These are phyloP conservation scores for Fusarium sp. DNA, from an alignment of 2,329 filamentous ascomycete genomes.

Conservation along the genomic window DNA sequence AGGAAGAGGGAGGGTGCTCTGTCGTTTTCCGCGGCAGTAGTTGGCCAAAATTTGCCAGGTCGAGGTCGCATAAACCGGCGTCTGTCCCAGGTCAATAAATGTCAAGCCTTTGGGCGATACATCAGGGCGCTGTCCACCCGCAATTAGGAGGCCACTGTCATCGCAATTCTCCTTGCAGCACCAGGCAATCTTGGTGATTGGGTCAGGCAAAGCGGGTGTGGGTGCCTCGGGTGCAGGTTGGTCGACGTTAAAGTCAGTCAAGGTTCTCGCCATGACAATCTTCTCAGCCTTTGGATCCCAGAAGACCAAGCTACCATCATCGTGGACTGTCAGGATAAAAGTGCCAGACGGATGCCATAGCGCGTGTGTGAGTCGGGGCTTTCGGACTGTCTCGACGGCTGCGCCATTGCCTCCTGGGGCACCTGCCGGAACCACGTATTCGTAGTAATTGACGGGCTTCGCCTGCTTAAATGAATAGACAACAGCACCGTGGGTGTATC, in stretches of 20 bases:
- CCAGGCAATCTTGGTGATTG: slow-evolving; percentile 87
- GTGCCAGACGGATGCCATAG: slow-evolving; percentile 96
- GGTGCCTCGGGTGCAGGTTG: slow-evolving; percentile 64
- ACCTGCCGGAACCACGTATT: slow-evolving; percentile 85
- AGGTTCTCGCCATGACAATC: slow-evolving; percentile 84
- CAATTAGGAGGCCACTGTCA: slow-evolving; percentile 89
- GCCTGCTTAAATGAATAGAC: slow-evolving; percentile 97
- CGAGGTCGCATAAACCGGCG: slow-evolving; percentile 91
- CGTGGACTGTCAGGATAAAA: slow-evolving; percentile 88
- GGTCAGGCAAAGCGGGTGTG: slow-evolving; percentile 75
- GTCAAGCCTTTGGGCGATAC: slow-evolving; percentile 82
- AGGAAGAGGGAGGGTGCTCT: slow-evolving; percentile 81
- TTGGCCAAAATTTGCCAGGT: slow-evolving; percentile 86
- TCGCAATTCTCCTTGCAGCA: slow-evolving; percentile 95
- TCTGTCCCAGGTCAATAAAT: slow-evolving; percentile 89
- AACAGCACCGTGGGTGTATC: slow-evolving; percentile 89
- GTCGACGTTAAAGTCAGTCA: slow-evolving; percentile 82
- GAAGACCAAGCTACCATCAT: slow-evolving; percentile 91
- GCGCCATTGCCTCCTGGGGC: slow-evolving; percentile 86
- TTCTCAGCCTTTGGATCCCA: slow-evolving; percentile 95
- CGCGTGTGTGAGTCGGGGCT: slow-evolving; percentile 84
- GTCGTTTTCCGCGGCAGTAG: slow-evolving; percentile 84
- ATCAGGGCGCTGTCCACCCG: slow-evolving; percentile 81
- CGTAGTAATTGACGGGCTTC: slow-evolving; percentile 81
- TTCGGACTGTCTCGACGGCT: slow-evolving; percentile 73